Base-by-base conservation (phyloP, 2,329 filamentous ascomycete genomes). In the Alternaria sp. region DNA sequence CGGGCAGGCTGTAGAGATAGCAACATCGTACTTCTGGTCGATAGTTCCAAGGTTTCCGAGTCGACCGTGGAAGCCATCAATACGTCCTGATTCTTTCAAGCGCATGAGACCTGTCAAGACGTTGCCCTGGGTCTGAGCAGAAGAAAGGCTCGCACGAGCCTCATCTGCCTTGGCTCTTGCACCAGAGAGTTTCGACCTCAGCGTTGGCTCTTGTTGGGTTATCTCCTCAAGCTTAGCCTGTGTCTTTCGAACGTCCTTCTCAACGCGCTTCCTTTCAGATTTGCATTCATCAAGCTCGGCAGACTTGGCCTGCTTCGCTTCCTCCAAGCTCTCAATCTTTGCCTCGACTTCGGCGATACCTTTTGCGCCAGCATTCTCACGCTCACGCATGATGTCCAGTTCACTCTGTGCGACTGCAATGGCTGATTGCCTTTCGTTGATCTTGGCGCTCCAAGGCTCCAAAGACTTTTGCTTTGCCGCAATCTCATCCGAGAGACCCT, bases 321-420 rank as follows among this genome's bases (percentile, higher is more conserved):
- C 85, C 68, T 93, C 84, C 48, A 96, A 90, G 3, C 83, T 81
- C 5, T 82, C 81, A 51, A 97, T 89, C 80, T 96, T 97, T 52
- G 86, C 83, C 71, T 96, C 85, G 23, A 92, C 86, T 65, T 98
- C 94, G 62, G 93, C 86, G 0, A 97, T 84, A 8, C 93, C 91
- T 23, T 92, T 89, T 7, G 91, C 89, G 4, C 93, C 93, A 31
- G 94, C 90, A 71, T 93, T 97, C 51, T 92, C 91, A 74, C 93
- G 92, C 74, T 99, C 95, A 39, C 87, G 86, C 7, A 99, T 84
- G 56, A 99, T 98, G 59, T 93, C 90, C 67, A 98, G 86, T 77
- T 99, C 94, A 77, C 93, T 97, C 75, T 97, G 91, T 1, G 95
- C 93, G 10, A 99, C 93, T 4, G 94, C 94, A 66, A 97, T 96